Base-by-base conservation (phyloP, 352 stramenopile species). In the Phytophthora pini region DNA sequence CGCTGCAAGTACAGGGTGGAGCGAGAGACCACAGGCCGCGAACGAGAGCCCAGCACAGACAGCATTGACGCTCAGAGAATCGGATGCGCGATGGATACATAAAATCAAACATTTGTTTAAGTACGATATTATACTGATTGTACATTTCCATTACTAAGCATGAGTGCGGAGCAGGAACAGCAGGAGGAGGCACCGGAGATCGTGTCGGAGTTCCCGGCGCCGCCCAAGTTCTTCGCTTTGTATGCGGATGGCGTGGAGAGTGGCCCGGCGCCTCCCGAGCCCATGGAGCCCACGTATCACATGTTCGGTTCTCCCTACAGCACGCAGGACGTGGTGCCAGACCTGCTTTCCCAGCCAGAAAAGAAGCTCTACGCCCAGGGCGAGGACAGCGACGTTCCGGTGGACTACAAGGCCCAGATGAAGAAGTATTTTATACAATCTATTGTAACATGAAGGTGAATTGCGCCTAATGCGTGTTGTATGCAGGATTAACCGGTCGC, bases 261-360 rank as follows among this genome's bases (percentile, higher is more conserved):
- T 41, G 84, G 84, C 0, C 87, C 87, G 20, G 48, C 75, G 38
- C 87, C 87, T 27, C 87, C 87, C 1, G 67, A 83, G 61, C 81
- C 84, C 40, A 90, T 95, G 76, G 78, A 76, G 44, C 87, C 87
- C 41, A 89, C 79, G 57, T 95, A 95, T 51, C 84, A 95, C 79
- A 92, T 92, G 77, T 95, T 95, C 56, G 87, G 87, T 39, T 90
- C 83, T 45, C 84, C 87, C 5, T 95, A 87, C 72, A 92, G 82
- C 69, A 95, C 87, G 46, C 70, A 91, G 72, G 87, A 95, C 75
- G 76, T 75, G 9, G 84, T 93, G 53, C 87, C 87, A 0, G 84
- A 95, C 46, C 74, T 95, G 56, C 72, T 95, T 17, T 78, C 76
- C 0, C 58, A 84, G 61, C 68, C 78, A 45, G 74, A 74, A 26